phyloP scores from a whole-genome alignment of 2,329 filamentous ascomycete genomes.

The Ascochyta lentis region DNA sequence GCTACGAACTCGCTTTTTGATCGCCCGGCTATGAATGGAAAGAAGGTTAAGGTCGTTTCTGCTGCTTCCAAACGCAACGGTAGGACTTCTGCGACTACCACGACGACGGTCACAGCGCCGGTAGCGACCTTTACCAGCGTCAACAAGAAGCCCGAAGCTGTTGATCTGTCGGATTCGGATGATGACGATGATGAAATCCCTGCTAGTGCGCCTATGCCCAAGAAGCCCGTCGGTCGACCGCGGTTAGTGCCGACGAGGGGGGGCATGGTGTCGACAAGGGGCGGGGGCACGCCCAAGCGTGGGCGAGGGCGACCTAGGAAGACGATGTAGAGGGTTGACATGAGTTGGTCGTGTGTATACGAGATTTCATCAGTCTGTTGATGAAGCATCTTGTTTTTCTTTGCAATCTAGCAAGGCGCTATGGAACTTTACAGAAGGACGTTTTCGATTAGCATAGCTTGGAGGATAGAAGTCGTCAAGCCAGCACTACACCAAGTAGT shows the following conservation, averaged over 20 bases:
- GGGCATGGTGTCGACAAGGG: constrained; percentile 31
- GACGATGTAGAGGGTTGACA: constrained; percentile 11
- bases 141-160: constrained; percentile 22
- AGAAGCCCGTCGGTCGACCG: constrained; percentile 27
- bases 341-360: neutral
- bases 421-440: neutral
- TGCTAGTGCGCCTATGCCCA: constrained; percentile 33
- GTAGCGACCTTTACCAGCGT: constrained; percentile 28
- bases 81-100: constrained; percentile 16
- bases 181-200: constrained; percentile 43
- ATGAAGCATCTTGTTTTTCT: neutral
- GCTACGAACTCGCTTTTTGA: constrained; percentile 38
- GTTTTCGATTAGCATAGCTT: neutral
- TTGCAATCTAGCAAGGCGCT: constrained; percentile 5
- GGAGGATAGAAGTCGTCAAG: neutral
- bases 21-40: constrained; percentile 38
- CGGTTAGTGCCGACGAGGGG: constrained; percentile 22
- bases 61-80: constrained; percentile 29
- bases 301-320: constrained; percentile 38
- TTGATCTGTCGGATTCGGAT: constrained; percentile 37
- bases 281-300: constrained; percentile 27
- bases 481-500: neutral
- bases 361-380: too few relatives aligned
- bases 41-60: constrained; percentile 46
- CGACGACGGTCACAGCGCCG: constrained; percentile 19